phyloP scores from a whole-genome alignment of 2,329 filamentous ascomycete species.

The Fusarium keratoplasticum region DNA sequence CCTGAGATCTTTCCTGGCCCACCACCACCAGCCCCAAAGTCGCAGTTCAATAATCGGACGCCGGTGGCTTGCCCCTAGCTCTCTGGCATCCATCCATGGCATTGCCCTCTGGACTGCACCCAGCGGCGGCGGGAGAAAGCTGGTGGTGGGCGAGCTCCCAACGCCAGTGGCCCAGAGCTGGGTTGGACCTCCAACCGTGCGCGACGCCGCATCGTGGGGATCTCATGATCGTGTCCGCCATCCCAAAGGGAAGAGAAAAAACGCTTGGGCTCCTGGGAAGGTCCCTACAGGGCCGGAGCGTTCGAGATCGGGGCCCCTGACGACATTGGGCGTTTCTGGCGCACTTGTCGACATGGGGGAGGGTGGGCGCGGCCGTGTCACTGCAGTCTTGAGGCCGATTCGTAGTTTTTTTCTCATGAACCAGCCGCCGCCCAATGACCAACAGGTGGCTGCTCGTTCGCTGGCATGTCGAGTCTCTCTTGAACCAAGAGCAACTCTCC shows the following conservation, averaged over 20 bases:
- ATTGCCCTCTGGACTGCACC: not conserved
- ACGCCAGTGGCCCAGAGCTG: constrained; percentile 17
- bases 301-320: constrained; percentile 39
- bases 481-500: constrained; percentile 16
- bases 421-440: constrained; percentile 17
- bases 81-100: constrained; percentile 8
- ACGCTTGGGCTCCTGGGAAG: constrained; percentile 29
- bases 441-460: constrained; percentile 20
- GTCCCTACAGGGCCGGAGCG: constrained; percentile 22
- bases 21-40: constrained; percentile 15
- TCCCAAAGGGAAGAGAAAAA: not conserved
- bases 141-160: constrained; percentile 22
- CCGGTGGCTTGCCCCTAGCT: constrained; percentile 21
- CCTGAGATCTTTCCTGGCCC: constrained; percentile 22
- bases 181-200: constrained; percentile 37
- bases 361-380: constrained; percentile 8
- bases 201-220: constrained; percentile 43
- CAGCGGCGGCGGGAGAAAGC: not conserved
- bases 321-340: constrained; percentile 31
- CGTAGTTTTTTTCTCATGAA: not conserved
- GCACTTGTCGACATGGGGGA: constrained; percentile 14
- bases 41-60: not conserved
- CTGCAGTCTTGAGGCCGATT: constrained; percentile 13
- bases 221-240: constrained; percentile 39
- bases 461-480: constrained; percentile 13